These are phyloP conservation scores for Endoconidiophora polonica DNA, from an alignment of 2,329 filamentous ascomycete species.

Conservation along the genomic window DNA sequence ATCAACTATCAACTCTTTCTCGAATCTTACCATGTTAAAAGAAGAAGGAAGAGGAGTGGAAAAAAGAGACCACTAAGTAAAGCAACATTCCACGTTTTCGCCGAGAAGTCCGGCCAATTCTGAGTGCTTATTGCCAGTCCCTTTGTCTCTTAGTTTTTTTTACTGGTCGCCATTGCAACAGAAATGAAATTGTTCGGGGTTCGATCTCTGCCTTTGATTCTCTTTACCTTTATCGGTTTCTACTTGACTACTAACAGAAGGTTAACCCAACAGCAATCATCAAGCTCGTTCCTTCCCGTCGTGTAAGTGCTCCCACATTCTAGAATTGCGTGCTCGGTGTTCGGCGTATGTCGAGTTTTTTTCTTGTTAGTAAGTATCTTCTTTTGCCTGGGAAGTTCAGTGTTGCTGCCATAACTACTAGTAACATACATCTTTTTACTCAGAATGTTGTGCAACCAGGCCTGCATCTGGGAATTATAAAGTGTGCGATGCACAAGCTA, in stretches of 20 bases:
- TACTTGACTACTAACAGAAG: no score
- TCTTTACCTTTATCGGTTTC: no score
- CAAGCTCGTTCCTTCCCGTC: constrained; percentile 12
- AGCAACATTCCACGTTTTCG: constrained; percentile 3
- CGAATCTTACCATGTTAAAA: no score
- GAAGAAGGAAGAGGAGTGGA: neutral
- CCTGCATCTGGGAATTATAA: neutral
- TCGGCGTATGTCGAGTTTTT: neutral
- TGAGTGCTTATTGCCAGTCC: neutral
- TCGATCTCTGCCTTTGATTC: neutral
- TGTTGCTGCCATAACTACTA: no score
- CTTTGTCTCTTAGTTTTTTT: neutral
- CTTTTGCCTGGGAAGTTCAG: neutral
- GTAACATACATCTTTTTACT: neutral
- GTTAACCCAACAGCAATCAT: neutral
- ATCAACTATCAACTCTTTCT: neutral
- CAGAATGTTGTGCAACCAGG: no score
- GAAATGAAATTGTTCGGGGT: neutral
- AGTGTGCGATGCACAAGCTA: no score
- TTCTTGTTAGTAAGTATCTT: neutral
- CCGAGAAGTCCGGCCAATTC: neutral
- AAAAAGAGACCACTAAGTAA: neutral
- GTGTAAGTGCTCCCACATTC: constrained; percentile 12
- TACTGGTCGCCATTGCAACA: neutral
- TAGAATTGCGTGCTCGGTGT: neutral